These are phyloP conservation scores for Apiotrichum montevideense DNA, from an alignment of 1,284 basidiomycete species.

Conservation along the genomic window DNA sequence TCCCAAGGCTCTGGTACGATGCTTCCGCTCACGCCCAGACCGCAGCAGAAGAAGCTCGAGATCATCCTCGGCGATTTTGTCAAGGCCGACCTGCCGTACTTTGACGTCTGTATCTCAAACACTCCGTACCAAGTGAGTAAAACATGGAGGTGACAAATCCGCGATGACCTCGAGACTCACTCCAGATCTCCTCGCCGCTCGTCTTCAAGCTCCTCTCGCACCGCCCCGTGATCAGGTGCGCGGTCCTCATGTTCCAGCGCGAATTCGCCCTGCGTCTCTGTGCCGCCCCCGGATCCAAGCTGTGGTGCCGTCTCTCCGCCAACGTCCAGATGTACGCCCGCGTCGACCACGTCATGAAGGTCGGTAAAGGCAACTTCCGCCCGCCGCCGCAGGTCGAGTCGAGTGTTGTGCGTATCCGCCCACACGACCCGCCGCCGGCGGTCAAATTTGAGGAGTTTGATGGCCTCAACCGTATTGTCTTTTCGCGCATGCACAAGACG, in stretches of 20 bases:
- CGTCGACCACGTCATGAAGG: conserved; percentile 95
- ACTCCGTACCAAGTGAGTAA: conserved; percentile 79
- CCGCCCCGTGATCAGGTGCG: conserved; percentile 84
- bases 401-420: conserved; percentile 83
- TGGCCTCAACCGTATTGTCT: conserved; percentile 84
- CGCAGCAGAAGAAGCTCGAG: conserved; percentile 89
- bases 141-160: neutral
- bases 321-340: conserved; percentile 96
- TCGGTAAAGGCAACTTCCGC: conserved; percentile 91
- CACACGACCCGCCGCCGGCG: conserved; percentile 89
- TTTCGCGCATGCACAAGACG: conserved; percentile 85
- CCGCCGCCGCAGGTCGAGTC: conserved; percentile 94
- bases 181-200: conserved; percentile 85
- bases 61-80: conserved; percentile 96
- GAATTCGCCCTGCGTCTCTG: conserved; percentile 93
- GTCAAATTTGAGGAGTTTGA: conserved; percentile 97
- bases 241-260: conserved; percentile 98
- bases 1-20: too few relatives aligned
- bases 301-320: conserved; percentile 93
- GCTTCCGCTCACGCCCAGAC: conserved; percentile 51
- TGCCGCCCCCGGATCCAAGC: conserved; percentile 71
- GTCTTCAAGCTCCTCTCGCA: conserved; percentile 96
- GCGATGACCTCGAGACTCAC: neutral
- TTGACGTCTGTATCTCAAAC: conserved; percentile 98
- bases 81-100: conserved; percentile 93